Percentiles rank a stretch among this genome's conserved stretches.
phyloP scores from a whole-genome alignment of 768 basidiomycete species.

The Trametes meyenii region DNA sequence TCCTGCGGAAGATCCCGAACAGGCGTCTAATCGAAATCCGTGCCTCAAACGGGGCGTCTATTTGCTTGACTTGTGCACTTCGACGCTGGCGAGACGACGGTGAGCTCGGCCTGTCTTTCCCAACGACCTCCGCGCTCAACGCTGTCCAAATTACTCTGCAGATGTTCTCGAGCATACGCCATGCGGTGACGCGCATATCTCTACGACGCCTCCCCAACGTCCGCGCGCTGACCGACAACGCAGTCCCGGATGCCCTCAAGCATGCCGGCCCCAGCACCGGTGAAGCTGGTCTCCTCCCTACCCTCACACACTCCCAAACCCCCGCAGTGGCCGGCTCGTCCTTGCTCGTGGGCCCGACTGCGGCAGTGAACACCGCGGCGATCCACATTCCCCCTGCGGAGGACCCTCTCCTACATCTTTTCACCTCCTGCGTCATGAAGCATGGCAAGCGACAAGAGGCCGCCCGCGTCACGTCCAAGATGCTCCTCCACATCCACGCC shows the following conservation, averaged over 20 bases:
- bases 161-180: constrained; percentile 13
- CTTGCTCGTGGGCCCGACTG: not conserved
- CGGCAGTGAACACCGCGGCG: not conserved
- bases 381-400: constrained; percentile 68
- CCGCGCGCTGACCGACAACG: constrained; percentile 17
- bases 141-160: no score
- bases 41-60: not conserved
- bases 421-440: constrained; percentile 62
- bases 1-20: no score
- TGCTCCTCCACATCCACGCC: constrained; percentile 71
- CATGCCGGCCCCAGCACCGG: constrained; percentile 1
- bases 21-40: no score
- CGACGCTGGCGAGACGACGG: constrained; percentile 5
- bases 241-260: constrained; percentile 2
- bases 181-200: constrained; percentile 4
- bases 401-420: constrained; percentile 72
- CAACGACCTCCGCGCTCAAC: not conserved
- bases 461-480: constrained; percentile 68
- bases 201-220: constrained; percentile 3
- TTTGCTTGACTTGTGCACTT: not conserved
- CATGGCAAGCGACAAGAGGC: constrained; percentile 69
- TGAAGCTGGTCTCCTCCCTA: not conserved
- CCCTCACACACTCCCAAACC: not conserved
- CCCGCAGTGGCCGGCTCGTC: not conserved
- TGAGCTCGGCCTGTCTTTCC: not conserved